These are phyloP conservation scores for Ogataea pilisensis DNA, from an alignment of 805 yeast species.

Conservation along the genomic window DNA sequence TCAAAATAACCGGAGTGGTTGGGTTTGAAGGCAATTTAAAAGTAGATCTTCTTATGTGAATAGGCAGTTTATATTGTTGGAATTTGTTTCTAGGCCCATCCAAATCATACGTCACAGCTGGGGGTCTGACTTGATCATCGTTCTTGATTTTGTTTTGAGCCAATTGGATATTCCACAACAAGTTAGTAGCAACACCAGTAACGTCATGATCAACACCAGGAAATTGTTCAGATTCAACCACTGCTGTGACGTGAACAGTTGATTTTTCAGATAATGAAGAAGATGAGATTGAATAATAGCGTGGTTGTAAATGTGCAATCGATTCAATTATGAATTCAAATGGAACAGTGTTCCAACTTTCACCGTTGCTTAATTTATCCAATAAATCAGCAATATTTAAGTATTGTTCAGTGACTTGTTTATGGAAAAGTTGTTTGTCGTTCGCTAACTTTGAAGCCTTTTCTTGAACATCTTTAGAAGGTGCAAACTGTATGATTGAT, in stretches of 20 bases:
- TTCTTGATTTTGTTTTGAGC: conserved; percentile 45
- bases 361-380: conserved; percentile 53
- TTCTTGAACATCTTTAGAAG: conserved; percentile 52
- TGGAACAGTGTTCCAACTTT: conserved; percentile 73
- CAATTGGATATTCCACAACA: conserved; percentile 67
- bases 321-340: conserved; percentile 81
- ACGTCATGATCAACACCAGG: conserved; percentile 36
- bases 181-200: conserved; percentile 88
- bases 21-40: conserved; percentile 90
- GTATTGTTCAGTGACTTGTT: conserved; percentile 54
- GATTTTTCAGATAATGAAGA: conserved; percentile 76
- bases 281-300: conserved; percentile 94
- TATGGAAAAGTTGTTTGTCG: conserved; percentile 66
- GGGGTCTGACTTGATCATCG: no score
- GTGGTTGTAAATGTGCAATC: conserved; percentile 79
- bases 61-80: conserved; percentile 62
- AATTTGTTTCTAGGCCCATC: conserved; percentile 75
- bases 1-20: conserved; percentile 76
- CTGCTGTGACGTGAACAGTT: conserved; percentile 80
- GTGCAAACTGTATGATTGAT: conserved; percentile 77
- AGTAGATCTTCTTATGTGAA: conserved; percentile 91
- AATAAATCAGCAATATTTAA: conserved; percentile 77
- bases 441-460: conserved; percentile 51
- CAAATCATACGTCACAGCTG: conserved; percentile 60
- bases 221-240: conserved; percentile 65